Conservation (phyloP, 2,329 filamentous ascomycete genomes). For the Arthrobotrys musiformis region DNA sequence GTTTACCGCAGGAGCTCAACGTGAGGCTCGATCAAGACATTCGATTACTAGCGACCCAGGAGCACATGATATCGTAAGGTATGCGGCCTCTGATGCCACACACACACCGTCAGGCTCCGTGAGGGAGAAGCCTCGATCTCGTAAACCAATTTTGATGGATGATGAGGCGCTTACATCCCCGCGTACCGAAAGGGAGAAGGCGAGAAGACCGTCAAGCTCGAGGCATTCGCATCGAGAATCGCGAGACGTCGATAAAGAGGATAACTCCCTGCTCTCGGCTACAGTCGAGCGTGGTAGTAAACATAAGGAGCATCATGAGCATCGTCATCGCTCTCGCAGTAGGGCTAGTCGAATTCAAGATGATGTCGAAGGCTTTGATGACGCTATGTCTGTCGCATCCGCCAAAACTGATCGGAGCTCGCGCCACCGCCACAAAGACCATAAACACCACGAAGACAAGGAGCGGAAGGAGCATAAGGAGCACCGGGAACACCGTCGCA, state of each 20-base stretch:
- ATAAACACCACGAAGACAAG: constrained; percentile 32
- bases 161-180: constrained; percentile 22
- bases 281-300: constrained; percentile 27
- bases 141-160: constrained; percentile 39
- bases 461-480: constrained; percentile 28
- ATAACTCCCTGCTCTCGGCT: constrained; percentile 35
- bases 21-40: constrained; percentile 36
- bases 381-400: constrained; percentile 42
- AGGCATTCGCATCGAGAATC: constrained; percentile 43
- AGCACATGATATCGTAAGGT: constrained; percentile 41
- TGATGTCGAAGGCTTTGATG: constrained; percentile 42
- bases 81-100: constrained; percentile 45
- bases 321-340: constrained; percentile 50
- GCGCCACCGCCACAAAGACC: constrained; percentile 42
- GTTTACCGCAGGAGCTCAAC: constrained; percentile 12
- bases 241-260: constrained; percentile 9
- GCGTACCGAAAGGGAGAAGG: constrained; percentile 23
- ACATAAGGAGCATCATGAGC: constrained; percentile 44
- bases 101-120: constrained; percentile 48
- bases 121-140: constrained; percentile 43
- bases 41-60: constrained; percentile 42
- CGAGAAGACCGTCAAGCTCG: constrained; percentile 36
- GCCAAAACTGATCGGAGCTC: constrained; percentile 41
- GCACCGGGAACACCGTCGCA: constrained; percentile 19
- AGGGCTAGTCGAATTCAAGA: constrained; percentile 35